Conservation (phyloP, 2,329 filamentous ascomycete species). For the Rutstroemia sp. region DNA sequence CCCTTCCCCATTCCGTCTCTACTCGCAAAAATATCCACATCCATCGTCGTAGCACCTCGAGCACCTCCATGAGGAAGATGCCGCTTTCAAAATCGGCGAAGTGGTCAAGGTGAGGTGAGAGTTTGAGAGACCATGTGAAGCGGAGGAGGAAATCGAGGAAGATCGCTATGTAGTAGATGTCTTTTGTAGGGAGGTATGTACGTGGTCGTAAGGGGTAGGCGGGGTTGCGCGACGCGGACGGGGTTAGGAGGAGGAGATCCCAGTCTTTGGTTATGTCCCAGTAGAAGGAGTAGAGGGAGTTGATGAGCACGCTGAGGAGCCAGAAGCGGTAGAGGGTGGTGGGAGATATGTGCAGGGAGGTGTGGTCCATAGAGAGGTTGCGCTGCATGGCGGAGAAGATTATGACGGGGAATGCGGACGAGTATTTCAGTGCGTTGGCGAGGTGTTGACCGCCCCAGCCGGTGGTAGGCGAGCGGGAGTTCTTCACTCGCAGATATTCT, state of each 20-base stretch:
- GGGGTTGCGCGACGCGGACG: constrained; percentile 1
- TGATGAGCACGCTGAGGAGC: constrained; percentile 67
- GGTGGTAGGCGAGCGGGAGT: constrained; percentile 32
- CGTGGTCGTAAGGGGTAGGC: constrained; percentile 60
- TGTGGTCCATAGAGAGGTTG: constrained; percentile 38
- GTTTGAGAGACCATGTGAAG: constrained; percentile 86
- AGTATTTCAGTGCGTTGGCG: constrained; percentile 91
- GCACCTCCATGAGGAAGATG: constrained; percentile 77
- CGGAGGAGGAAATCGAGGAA: constrained; percentile 71
- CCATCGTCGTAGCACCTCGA: constrained; percentile 86
- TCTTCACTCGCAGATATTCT: constrained; percentile 69
- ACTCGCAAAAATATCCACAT: constrained; percentile 96
- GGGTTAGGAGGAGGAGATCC: constrained; percentile 79
- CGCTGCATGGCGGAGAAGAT: constrained; percentile 70
- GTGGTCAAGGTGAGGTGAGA: constrained; percentile 74
- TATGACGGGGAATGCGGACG: constrained; percentile 89
- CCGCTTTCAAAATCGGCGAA: constrained; percentile 82
- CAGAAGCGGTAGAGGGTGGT: constrained; percentile 49
- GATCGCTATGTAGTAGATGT: constrained; percentile 78
- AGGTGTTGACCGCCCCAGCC: constrained; percentile 82
- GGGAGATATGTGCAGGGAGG: constrained; percentile 32
- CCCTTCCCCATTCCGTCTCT: constrained; percentile 81
- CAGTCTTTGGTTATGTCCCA: constrained; percentile 97
- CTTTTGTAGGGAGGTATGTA: constrained; percentile 62
- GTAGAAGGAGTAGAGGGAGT: constrained; percentile 94